Evolutionary conservation across 805 yeast genomes (phyloP).

Genomic region (Kodamaea hsintzibuensis): DNA sequence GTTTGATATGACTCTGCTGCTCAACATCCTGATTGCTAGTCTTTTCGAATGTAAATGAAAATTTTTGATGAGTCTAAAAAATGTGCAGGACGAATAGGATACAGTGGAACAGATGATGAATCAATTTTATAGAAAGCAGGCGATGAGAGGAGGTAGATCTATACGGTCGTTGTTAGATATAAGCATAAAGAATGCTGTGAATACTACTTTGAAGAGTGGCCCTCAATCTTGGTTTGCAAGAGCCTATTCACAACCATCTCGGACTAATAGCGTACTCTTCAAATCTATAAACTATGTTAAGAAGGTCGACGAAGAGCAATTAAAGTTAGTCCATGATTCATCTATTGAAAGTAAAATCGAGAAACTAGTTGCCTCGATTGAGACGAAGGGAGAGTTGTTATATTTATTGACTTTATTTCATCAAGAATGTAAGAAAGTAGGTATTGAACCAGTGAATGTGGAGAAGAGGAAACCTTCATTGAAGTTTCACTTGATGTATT

Average conservation of each 20-base stretch:
- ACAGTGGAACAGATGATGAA: not conserved
- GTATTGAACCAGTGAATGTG: slow-evolving; percentile 21
- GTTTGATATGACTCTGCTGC: slow-evolving; percentile 6
- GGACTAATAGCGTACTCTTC: not conserved
- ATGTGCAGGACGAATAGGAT: slow-evolving; percentile 6
- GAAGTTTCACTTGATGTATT: slow-evolving; percentile 21
- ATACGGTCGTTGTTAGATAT: not conserved
- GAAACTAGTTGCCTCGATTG: slow-evolving; percentile 24
- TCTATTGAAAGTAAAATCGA: slow-evolving; percentile 23
- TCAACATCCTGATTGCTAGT: slow-evolving; percentile 3
- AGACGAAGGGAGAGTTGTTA: slow-evolving; percentile 29
- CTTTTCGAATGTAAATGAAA: slow-evolving; percentile 1
- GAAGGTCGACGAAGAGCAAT: slow-evolving; percentile 28
- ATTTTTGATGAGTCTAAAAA: slow-evolving; percentile 2
- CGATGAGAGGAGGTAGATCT: not conserved
- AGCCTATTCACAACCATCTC: not conserved
- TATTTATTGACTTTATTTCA: slow-evolving; percentile 33
- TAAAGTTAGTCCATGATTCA: slow-evolving; percentile 18
- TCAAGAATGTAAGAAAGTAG: slow-evolving; percentile 29
- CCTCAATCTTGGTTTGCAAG: not conserved
- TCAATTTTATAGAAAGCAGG: not conserved
- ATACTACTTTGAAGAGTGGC: not conserved
- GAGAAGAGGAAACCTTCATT: slow-evolving; percentile 12
- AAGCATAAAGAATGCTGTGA: not conserved
- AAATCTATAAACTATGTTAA: slow-evolving; percentile 28